Percentiles rank a stretch among this genome's conserved stretches.
These are phyloP conservation scores for Strobilomyces dryophilus DNA, from an alignment of 768 basidiomycete species.

Conservation along the genomic window DNA sequence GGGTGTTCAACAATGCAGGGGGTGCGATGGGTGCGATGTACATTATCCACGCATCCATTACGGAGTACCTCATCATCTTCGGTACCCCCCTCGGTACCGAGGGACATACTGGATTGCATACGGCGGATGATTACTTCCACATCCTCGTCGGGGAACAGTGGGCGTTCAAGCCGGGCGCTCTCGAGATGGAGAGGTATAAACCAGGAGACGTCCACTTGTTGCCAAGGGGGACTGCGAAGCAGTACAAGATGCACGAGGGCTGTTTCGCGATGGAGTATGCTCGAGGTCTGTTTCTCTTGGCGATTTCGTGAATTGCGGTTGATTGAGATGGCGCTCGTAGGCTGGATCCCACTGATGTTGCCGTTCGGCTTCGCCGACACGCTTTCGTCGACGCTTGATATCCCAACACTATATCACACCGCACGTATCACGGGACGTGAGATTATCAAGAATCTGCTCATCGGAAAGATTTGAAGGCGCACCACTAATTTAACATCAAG, in stretches of 20 bases:
- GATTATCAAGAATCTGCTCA: slow-evolving; percentile 74
- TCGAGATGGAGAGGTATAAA: slow-evolving; percentile 82
- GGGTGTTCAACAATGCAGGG: slow-evolving; percentile 97
- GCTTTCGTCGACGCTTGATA: slow-evolving; percentile 84
- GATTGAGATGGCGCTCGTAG: slow-evolving; percentile 36
- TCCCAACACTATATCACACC: slow-evolving; percentile 78
- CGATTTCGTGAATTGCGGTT: not conserved
- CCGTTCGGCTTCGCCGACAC: slow-evolving; percentile 90
- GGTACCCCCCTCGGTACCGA: slow-evolving; percentile 97
- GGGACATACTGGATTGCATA: slow-evolving; percentile 91
- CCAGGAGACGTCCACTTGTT: slow-evolving; percentile 85
- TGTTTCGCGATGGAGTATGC: slow-evolving; percentile 97
- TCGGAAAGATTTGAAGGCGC: slow-evolving; percentile 72
- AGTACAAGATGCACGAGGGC: slow-evolving; percentile 97
- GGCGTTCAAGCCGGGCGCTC: slow-evolving; percentile 78
- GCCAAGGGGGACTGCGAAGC: slow-evolving; percentile 80
- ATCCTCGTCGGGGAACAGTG: slow-evolving; percentile 94
- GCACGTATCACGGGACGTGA: slow-evolving; percentile 75
- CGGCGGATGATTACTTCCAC: slow-evolving; percentile 97
- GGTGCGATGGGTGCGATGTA: slow-evolving; percentile 99
- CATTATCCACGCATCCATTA: slow-evolving; percentile 93
- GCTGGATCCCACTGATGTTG: slow-evolving; percentile 97
- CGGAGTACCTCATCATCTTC: slow-evolving; percentile 95
- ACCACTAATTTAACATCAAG: not conserved
- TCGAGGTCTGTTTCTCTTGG: slow-evolving; percentile 52